Percentiles rank a stretch among this genome's conserved stretches.
These are phyloP conservation scores for Hippophae tibetana DNA, from an alignment of 306 rosid species.

Conservation along the genomic window DNA sequence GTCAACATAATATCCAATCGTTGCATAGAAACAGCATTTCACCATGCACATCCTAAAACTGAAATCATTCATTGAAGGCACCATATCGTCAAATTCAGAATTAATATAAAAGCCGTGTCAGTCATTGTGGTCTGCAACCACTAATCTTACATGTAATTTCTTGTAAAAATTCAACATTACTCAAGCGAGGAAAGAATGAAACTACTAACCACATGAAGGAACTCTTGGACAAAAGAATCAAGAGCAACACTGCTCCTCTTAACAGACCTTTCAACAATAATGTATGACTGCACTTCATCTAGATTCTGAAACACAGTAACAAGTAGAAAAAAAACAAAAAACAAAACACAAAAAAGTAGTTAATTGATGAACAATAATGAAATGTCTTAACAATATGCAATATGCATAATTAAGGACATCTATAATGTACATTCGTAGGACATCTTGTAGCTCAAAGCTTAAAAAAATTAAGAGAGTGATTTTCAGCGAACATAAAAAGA, in stretches of 20 bases:
- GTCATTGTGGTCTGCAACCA: no score
- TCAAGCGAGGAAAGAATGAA: constrained; percentile 7
- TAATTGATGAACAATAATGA: background rate
- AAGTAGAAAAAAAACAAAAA: no score
- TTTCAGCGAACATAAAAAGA: background rate
- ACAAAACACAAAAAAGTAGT: constrained; percentile 9
- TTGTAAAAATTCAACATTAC: background rate
- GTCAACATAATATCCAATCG: background rate
- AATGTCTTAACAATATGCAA: background rate
- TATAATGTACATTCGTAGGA: no score
- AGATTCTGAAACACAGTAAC: constrained; percentile 39
- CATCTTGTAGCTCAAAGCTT: background rate
- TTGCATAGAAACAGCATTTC: background rate
- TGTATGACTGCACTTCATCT: constrained; percentile 84
- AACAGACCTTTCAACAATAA: constrained; percentile 54
- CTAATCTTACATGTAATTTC: no score
- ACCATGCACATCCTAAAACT: background rate
- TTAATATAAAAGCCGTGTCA: no score
- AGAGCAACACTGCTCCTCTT: constrained; percentile 37
- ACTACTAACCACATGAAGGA: constrained; percentile 57
- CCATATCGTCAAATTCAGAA: no score
- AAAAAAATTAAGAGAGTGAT: background rate
- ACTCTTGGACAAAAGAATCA: constrained; percentile 41
- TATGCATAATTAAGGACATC: no score
- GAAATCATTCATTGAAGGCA: no score